Evolutionary conservation across 2,329 filamentous ascomycete species (phyloP).

Genomic region (Tolypocladium endophyticum): DNA sequence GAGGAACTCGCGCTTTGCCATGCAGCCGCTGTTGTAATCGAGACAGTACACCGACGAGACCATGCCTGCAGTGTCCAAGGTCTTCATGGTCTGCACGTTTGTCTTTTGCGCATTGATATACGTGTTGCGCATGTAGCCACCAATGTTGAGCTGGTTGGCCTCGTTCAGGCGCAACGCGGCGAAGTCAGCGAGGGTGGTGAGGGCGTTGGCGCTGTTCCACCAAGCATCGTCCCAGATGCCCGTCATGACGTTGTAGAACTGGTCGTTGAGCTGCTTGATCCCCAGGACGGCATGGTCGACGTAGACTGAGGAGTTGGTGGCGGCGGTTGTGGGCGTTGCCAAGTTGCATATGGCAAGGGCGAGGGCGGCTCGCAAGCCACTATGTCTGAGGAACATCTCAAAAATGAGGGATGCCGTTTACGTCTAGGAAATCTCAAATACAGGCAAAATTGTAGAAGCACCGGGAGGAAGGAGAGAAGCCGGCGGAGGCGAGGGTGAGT

Average conservation of each 20-base stretch:
- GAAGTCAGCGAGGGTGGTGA: slow-evolving; percentile 52
- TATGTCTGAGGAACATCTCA: not conserved
- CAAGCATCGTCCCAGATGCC: slow-evolving; percentile 58
- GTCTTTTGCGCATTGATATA: slow-evolving; percentile 33
- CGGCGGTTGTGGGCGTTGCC: slow-evolving; percentile 4
- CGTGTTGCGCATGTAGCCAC: slow-evolving; percentile 31
- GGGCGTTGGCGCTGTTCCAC: slow-evolving; percentile 63
- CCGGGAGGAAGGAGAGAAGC: not conserved
- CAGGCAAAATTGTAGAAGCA: not conserved
- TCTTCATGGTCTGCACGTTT: slow-evolving; percentile 26
- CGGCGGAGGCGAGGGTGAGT: not conserved
- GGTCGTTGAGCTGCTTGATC: slow-evolving; percentile 35
- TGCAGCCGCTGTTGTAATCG: slow-evolving; percentile 14
- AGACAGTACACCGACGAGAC: slow-evolving; percentile 27
- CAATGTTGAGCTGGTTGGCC: slow-evolving; percentile 26
- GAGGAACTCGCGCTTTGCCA: slow-evolving; percentile 23
- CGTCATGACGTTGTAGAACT: slow-evolving; percentile 48
- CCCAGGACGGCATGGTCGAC: slow-evolving; percentile 19
- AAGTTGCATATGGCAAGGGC: slow-evolving; percentile 8
- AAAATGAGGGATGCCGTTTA: not conserved
- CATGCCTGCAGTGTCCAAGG: slow-evolving; percentile 22
- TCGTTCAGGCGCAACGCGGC: slow-evolving; percentile 20
- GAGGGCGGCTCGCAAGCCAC: slow-evolving; percentile 11
- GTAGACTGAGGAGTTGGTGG: slow-evolving; percentile 16
- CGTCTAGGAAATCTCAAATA: not conserved